Base-by-base conservation (phyloP, 805 yeast species). In the Candida ponderosae region DNA sequence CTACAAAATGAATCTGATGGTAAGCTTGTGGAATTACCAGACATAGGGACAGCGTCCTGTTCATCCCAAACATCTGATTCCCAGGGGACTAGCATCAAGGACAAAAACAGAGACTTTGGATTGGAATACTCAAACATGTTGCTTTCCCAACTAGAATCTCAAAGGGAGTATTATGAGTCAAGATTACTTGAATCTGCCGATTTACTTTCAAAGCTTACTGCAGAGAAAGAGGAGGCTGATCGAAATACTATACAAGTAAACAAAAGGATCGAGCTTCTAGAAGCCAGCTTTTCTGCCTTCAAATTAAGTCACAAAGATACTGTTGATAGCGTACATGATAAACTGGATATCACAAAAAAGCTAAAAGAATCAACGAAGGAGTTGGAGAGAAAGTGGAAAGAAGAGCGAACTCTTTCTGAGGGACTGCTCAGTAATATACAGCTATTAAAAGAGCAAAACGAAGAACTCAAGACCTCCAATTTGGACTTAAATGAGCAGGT, bases 1-100 rank as follows among this genome's bases (percentile, higher is more conserved):
- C 72, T 88, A 4, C 86, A 88, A 42, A 87, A 85, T 57, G 89
- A 84, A 54, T 69, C 81, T 0, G 96, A 88, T 54, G 97, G 97
- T 0, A 89, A 89, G 48, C 59, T 89, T 24, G 95, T 88, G 3
- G 97, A 88, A 55, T 65, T 87, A 13, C 43, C 45, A 10, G 39
- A 43, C 1, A 32, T 40, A 4, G 32, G 47, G 6, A 37, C 47
- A 4, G 24, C 39, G 11, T 33, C 35, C 18, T 24, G 31, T 15
- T 19, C 40, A 2, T 14, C 30, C 6, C 40, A 41, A 8, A 5
- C 38, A 2, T 15, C 6, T 20, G 18, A 29, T 29, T 5, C 18
- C 14, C 5, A n/a, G 9, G 13, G 24, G 14, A 7, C 23, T 30
- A 26, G 15, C n/a, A 37, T 33, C 41, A 46, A 53, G 46, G 63